phyloP scores from a whole-genome alignment of 2,329 filamentous ascomycete genomes.

The Arthrobotrys megalospora region DNA sequence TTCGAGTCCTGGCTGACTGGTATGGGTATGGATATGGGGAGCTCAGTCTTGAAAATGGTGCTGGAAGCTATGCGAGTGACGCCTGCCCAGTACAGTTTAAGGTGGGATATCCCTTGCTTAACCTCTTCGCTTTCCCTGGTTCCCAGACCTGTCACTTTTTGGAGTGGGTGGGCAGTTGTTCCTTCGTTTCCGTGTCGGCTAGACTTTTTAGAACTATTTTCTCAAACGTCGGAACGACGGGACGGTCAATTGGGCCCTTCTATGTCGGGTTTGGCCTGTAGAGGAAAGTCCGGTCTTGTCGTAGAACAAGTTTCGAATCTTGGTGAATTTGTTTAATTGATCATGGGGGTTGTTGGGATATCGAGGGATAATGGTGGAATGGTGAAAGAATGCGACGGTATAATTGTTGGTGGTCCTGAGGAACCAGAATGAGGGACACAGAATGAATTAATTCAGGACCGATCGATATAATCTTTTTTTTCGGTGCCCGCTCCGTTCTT shows the following conservation, averaged over 20 bases:
- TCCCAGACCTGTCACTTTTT: slow-evolving; percentile 52
- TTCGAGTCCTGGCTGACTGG: slow-evolving; percentile 39
- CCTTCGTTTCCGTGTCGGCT: slow-evolving; percentile 32
- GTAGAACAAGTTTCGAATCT: slow-evolving; percentile 8
- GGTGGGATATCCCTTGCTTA: slow-evolving; percentile 45
- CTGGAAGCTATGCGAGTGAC: slow-evolving; percentile 56
- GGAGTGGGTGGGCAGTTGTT: slow-evolving; percentile 4
- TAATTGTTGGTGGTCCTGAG: slow-evolving; percentile 6
- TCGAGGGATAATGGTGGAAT: slow-evolving; percentile 31
- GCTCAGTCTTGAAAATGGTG: slow-evolving; percentile 48
- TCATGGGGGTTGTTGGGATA: slow-evolving; percentile 37
- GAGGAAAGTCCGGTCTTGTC: slow-evolving; percentile 43
- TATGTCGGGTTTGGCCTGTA: slow-evolving; percentile 44
- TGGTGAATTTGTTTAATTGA: slow-evolving; percentile 4
- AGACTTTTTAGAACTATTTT: slow-evolving; percentile 16
- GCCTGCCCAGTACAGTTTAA: slow-evolving; percentile 54
- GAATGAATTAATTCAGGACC: slow-evolving; percentile 27
- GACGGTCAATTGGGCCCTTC: slow-evolving; percentile 35
- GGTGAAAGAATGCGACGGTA: slow-evolving; percentile 43
- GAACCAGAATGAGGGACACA: slow-evolving; percentile 32
- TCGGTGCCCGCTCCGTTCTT: slow-evolving; percentile 7
- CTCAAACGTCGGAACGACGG: slow-evolving; percentile 59
- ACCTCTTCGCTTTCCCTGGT: slow-evolving; percentile 52
- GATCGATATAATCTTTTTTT: slow-evolving; percentile 22
- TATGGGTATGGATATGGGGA: slow-evolving; percentile 57